These are phyloP conservation scores for Edaphochlamys debaryana DNA, from an alignment of 139 green algal genomes.

Conservation along the genomic window DNA sequence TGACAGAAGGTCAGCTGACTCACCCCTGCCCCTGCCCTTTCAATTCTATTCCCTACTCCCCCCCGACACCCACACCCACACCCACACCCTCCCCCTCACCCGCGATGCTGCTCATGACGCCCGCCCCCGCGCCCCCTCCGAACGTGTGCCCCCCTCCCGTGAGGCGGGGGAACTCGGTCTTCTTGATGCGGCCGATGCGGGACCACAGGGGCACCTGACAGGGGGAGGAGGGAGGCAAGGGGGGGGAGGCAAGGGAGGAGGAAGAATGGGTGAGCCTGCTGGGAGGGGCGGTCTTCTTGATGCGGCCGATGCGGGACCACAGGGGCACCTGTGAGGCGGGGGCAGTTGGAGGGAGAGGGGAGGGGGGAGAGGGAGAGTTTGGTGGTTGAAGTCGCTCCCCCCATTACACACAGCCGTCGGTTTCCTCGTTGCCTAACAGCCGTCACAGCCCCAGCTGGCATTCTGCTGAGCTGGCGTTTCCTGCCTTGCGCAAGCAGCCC, in stretches of 20 bases:
- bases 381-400: too few relatives aligned
- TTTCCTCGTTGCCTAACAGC: too few relatives aligned
- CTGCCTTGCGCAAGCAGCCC: too few relatives aligned
- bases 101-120: conserved; percentile 69
- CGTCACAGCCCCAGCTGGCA: too few relatives aligned
- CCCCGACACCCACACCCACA: too few relatives aligned
- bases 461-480: too few relatives aligned
- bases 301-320: conserved; percentile 93
- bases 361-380: background rate
- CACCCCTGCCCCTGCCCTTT: too few relatives aligned
- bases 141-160: conserved; percentile 82
- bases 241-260: background rate
- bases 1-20: too few relatives aligned
- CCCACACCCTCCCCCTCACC: too few relatives aligned
- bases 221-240: background rate
- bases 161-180: conserved; percentile 86
- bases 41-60: too few relatives aligned
- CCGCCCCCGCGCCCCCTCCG: conserved; percentile 85
- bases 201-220: conserved; percentile 94
- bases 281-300: conserved; percentile 79
- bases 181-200: conserved; percentile 92
- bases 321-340: conserved; percentile 82
- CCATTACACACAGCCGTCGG: background rate
- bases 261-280: background rate
- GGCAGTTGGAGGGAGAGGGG: too few relatives aligned